Percentiles rank a stretch among this genome's conserved stretches.
phyloP scores from a whole-genome alignment of 306 rosid genomes.

The Lablab purpureus region DNA sequence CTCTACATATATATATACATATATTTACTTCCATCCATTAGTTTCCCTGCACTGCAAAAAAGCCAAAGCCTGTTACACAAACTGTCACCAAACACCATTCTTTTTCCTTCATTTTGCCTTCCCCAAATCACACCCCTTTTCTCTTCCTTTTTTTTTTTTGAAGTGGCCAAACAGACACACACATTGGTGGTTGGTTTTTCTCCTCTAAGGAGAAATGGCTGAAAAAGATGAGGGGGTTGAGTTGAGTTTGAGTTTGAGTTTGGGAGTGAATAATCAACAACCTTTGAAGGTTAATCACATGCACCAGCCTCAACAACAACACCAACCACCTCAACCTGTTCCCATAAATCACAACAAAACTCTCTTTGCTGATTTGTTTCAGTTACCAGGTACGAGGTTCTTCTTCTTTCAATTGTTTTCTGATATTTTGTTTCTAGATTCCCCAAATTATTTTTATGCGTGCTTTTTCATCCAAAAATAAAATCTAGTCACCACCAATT shows the following conservation, averaged over 20 bases:
- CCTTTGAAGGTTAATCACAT: conserved; percentile 42
- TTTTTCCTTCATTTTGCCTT: conserved; percentile 41
- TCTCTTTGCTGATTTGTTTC: conserved; percentile 57
- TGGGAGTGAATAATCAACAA: conserved; percentile 47
- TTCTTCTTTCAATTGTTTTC: not conserved
- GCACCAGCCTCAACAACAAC: conserved; percentile 43
- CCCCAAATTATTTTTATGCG: not conserved
- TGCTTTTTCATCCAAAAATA: not conserved
- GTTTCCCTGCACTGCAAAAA: conserved; percentile 56
- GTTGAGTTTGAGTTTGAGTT: conserved; percentile 54
- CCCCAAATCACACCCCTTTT: not conserved
- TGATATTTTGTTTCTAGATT: not conserved
- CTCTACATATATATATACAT: conserved; percentile 44
- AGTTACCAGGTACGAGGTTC: conserved; percentile 46
- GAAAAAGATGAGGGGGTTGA: conserved; percentile 60
- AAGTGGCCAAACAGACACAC: not conserved
- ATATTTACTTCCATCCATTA: conserved; percentile 48
- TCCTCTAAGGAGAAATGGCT: conserved; percentile 48
- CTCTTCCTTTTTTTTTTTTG: too few species aligned
- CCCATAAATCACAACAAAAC: conserved; percentile 38
- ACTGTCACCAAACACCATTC: conserved; percentile 36
- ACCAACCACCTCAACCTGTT: not conserved
- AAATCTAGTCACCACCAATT: not conserved
- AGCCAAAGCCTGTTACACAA: conserved; percentile 48
- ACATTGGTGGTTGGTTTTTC: not conserved